Evolutionary conservation across 2,329 filamentous ascomycete species (phyloP), one percentile per base, ranked within the genome.

Genomic region (Aureobasidium pullulans): DNA sequence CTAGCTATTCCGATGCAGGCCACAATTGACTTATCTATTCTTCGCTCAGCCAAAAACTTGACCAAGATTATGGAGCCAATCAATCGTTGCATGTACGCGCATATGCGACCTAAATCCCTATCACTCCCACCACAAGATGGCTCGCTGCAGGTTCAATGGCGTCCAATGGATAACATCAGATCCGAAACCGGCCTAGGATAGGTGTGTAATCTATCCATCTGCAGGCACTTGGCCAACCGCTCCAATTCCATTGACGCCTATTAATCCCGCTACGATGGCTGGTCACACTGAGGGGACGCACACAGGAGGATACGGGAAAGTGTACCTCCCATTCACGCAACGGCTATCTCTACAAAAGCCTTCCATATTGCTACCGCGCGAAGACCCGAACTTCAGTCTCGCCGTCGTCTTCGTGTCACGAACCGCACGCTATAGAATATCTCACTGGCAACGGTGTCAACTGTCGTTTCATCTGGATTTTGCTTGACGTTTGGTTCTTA

Each of bases 371-470:
- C 48, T 59, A 32, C 46, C 57, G 48, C 57, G 57, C 48, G 56
- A 53, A 57, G 34, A 46, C 48, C 48, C 57, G 39, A 53, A 29
- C 8, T 44, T 16, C 19, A 53, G 40, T 43, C 39, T 40, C 11
- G 47, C 23, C 39, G 23, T 29, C 31, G 48, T 37, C 16, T 50
- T 46, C 48, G 48, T 53, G 57, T 46, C 16, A 59, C 57, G 19
- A 57, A 32, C 44, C 23, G 6, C 13, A 47, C 34, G 19, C 32
- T 57, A 39, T 57, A 48, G 54, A 47, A 31, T 48, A 48, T 57
- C 54, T 47, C 54, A 57, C 57, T 40, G 48, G 57, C 57, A 59
- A 59, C 57, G 47, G 47, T 57, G 43, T 48, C 42, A 15, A 57
- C 31, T 57, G 34, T 57, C 43, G 43, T 40, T 48, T 19, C 54